These are phyloP conservation scores for Cystobasidiaceae sp. DNA, from an alignment of 1,284 basidiomycete genomes.

Conservation along the genomic window DNA sequence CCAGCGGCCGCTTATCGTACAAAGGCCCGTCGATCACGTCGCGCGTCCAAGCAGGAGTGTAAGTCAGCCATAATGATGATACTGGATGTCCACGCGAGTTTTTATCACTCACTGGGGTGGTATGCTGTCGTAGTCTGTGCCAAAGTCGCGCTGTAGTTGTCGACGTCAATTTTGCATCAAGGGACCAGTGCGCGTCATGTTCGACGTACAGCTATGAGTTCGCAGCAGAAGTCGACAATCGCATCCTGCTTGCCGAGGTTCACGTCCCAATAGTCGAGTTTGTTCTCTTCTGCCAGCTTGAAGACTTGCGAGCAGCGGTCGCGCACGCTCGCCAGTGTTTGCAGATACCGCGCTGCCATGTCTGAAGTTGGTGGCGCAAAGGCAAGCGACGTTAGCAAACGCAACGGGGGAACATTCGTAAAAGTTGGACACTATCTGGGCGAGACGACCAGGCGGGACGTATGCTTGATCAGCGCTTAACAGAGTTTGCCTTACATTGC, in stretches of 20 bases:
- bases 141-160: conserved; percentile 67
- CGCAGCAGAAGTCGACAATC: conserved; percentile 73
- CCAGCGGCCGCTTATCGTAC: conserved; percentile 60
- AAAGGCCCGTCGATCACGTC: background rate
- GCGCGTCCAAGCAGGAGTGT: background rate
- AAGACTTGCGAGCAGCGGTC: conserved; percentile 75
- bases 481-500: too few species aligned
- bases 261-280: conserved; percentile 80
- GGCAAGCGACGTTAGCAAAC: background rate
- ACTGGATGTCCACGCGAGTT: background rate
- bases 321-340: conserved; percentile 79
- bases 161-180: background rate
- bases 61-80: too few species aligned
- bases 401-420: background rate
- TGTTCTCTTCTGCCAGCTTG: conserved; percentile 63
- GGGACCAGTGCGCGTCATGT: too few species aligned
- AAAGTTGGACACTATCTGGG: too few species aligned
- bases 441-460: too few species aligned
- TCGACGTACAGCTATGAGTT: conserved; percentile 66
- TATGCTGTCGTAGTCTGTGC: conserved; percentile 63
- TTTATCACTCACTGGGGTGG: conserved; percentile 58
- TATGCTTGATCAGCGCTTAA: too few species aligned
- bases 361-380: background rate
- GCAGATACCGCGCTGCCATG: conserved; percentile 56
- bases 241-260: conserved; percentile 65